Evolutionary conservation across 331 rosid species (phyloP).

Genomic region (Saraca asoca): DNA sequence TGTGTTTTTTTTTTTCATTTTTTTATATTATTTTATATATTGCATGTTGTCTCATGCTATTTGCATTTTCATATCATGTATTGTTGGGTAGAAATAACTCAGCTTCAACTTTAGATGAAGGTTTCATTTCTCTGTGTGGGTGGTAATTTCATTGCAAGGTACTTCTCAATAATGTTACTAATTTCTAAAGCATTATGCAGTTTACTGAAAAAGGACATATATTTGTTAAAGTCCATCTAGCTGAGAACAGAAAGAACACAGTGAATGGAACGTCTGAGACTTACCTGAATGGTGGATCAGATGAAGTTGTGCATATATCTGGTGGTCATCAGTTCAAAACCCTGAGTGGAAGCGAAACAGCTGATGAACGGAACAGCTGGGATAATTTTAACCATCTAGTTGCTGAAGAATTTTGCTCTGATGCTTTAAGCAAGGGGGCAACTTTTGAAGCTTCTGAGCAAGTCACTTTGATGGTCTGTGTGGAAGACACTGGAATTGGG

Average conservation of each 20-base stretch:
- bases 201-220: constrained; percentile 96
- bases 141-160: constrained; percentile 1
- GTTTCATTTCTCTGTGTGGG: background rate
- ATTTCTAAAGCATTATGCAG: constrained; percentile 49
- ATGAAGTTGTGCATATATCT: constrained; percentile 46
- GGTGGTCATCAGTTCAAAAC: constrained; percentile 63
- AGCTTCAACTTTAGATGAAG: background rate
- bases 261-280: constrained; percentile 53
- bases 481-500: constrained; percentile 97
- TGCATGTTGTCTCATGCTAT: constrained; percentile 2
- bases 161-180: constrained; percentile 20
- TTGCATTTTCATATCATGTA: constrained; percentile 5
- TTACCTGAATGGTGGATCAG: constrained; percentile 57
- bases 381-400: constrained; percentile 69
- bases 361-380: constrained; percentile 88
- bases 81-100: constrained; percentile 18
- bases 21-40: too few relatives aligned
- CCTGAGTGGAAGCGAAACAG: constrained; percentile 86
- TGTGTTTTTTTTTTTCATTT: too few relatives aligned
- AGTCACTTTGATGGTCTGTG: constrained; percentile 76
- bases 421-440: constrained; percentile 43
- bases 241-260: constrained; percentile 50
- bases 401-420: constrained; percentile 56
- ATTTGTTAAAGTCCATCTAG: constrained; percentile 82
- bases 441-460: constrained; percentile 56